Percentiles rank a stretch among this genome's conserved stretches.
These are phyloP conservation scores for Isabelozyma gotoi DNA, from an alignment of 805 yeast species.

Conservation along the genomic window DNA sequence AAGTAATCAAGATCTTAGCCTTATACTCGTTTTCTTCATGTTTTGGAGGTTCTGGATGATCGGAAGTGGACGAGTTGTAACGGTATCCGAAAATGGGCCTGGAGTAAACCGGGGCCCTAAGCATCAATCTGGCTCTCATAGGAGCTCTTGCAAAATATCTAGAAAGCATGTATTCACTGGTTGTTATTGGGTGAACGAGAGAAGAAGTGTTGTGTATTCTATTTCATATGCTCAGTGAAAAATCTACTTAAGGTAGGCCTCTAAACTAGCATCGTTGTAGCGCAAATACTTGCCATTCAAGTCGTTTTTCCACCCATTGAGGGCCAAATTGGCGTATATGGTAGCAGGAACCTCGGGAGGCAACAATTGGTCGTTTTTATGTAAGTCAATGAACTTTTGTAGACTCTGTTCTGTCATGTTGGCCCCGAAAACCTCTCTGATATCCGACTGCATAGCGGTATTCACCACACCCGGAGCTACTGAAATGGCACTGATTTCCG, in stretches of 20 bases:
- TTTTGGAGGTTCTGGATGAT: no score
- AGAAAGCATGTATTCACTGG: background rate
- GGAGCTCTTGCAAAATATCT: background rate
- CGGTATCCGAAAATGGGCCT: background rate
- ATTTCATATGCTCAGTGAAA: background rate
- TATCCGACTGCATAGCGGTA: constrained; percentile 82
- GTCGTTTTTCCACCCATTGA: constrained; percentile 53
- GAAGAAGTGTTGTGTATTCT: background rate
- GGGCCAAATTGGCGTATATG: constrained; percentile 64
- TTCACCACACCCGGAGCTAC: constrained; percentile 96
- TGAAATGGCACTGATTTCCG: constrained; percentile 55
- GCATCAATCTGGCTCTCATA: background rate
- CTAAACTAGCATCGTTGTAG: constrained; percentile 44
- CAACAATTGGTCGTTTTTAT: constrained; percentile 55
- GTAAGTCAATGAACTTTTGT: constrained; percentile 63
- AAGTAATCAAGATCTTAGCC: constrained; percentile 24
- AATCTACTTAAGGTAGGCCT: background rate
- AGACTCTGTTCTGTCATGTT: constrained; percentile 63
- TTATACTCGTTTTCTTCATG: constrained; percentile 10
- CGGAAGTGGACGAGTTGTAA: constrained; percentile 12
- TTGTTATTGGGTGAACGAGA: background rate
- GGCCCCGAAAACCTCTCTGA: constrained; percentile 60
- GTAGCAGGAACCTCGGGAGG: constrained; percentile 73
- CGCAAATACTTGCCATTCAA: constrained; percentile 71
- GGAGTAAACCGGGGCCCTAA: no score